phyloP scores from a whole-genome alignment of 140 eudicot species.

The Cichorium intybus region DNA sequence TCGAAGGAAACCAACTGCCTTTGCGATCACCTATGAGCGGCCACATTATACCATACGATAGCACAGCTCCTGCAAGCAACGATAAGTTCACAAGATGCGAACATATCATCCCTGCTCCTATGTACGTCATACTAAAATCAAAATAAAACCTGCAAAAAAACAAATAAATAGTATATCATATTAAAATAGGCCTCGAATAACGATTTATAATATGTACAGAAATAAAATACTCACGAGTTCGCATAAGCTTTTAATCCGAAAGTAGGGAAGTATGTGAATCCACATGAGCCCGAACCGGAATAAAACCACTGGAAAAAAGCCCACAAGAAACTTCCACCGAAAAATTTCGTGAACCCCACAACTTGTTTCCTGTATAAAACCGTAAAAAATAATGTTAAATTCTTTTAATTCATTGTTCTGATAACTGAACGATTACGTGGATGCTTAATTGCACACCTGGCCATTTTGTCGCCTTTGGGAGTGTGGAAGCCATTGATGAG shows the following conservation, averaged over 20 bases:
- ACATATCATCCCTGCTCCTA: conserved; percentile 99
- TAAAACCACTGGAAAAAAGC: conserved; percentile 81
- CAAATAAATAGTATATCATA: not conserved
- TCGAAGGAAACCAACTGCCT: conserved; percentile 73
- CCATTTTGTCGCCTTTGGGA: conserved; percentile 70
- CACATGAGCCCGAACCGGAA: conserved; percentile 58
- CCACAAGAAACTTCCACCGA: conserved; percentile 70
- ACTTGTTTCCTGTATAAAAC: conserved; percentile 64
- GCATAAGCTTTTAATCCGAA: conserved; percentile 72
- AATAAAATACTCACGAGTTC: conserved; percentile 46
- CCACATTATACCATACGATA: conserved; percentile 97
- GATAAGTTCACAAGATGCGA: conserved; percentile 92
- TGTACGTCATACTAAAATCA: conserved; percentile 85
- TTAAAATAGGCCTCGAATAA: not conserved
- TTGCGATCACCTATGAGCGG: conserved; percentile 62
- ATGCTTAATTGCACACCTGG: conserved; percentile 48
- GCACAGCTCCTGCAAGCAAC: conserved; percentile 83
- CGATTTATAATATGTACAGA: not conserved
- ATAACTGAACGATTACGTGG: not conserved
- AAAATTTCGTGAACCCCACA: conserved; percentile 63
- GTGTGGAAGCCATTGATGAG: conserved; percentile 94
- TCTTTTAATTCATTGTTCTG: not conserved
- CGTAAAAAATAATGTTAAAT: not conserved
- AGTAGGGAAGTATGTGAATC: conserved; percentile 60
- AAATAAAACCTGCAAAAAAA: conserved; percentile 82